A percentile compares a stretch with the other conserved stretches of the same genome.
Conservation (phyloP, 1,284 basidiomycete species). For the Microbotryum saponariae region DNA sequence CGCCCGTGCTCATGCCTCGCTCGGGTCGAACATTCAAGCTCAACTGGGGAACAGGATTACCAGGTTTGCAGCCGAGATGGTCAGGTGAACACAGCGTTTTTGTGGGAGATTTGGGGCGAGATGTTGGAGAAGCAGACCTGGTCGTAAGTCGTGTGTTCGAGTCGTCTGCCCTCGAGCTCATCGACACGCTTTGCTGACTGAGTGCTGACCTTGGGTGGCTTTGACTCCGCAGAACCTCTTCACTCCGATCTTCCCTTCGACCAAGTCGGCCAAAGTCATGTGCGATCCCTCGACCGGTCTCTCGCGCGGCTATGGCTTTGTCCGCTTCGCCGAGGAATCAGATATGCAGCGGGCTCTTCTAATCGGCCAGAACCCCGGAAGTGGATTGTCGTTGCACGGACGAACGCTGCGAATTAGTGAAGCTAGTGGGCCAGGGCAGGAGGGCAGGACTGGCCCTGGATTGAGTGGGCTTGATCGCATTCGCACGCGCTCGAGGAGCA, state of each 20-base stretch:
- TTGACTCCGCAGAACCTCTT: conserved; percentile 43
- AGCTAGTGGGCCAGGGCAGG: conserved; percentile 50
- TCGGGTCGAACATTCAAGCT: conserved; percentile 43
- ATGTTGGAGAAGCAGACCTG: conserved; percentile 79
- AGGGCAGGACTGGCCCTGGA: neutral
- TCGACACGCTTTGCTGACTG: neutral
- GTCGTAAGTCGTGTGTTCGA: conserved; percentile 44
- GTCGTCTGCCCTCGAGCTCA: neutral
- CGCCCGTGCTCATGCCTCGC: conserved; percentile 54
- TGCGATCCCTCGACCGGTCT: conserved; percentile 72
- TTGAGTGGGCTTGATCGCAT: neutral
- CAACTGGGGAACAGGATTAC: conserved; percentile 64
- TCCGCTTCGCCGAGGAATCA: conserved; percentile 74
- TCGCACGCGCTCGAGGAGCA: conserved; percentile 14
- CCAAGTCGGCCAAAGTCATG: conserved; percentile 90
- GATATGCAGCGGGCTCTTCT: conserved; percentile 80
- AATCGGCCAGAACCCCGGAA: conserved; percentile 33
- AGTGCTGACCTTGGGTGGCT: conserved; percentile 46
- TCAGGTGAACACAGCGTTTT: conserved; percentile 74
- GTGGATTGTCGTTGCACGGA: conserved; percentile 36
- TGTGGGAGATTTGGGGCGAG: conserved; percentile 79
- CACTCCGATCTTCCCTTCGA: conserved; percentile 73
- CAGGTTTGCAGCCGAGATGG: conserved; percentile 44
- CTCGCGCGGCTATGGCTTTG: conserved; percentile 83
- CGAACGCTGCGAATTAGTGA: conserved; percentile 46